phyloP scores from a whole-genome alignment of 1,284 basidiomycete genomes.

The Puccinia coronata region DNA sequence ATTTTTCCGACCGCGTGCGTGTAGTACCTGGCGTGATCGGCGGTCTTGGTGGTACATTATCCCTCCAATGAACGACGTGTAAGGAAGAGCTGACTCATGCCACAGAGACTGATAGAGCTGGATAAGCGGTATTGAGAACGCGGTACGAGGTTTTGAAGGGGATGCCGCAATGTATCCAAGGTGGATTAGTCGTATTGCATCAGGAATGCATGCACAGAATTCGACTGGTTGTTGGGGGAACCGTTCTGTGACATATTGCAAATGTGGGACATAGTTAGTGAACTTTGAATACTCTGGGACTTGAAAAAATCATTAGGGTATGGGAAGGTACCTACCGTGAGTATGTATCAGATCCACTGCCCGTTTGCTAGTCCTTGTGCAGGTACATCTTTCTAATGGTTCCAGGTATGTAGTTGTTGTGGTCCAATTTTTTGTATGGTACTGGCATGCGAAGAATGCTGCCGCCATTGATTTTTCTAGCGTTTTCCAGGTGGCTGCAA shows the following conservation, averaged over 20 bases:
- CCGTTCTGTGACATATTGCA: background rate
- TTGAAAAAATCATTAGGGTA: background rate
- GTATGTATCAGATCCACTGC: background rate
- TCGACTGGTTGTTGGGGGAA: background rate
- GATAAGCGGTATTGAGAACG: slow-evolving; percentile 11
- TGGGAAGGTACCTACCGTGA: background rate
- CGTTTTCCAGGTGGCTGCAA: background rate
- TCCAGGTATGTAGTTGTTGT: background rate
- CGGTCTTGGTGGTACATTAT: background rate
- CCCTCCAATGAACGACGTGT: background rate
- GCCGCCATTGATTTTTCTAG: background rate
- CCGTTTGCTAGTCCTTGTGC: background rate
- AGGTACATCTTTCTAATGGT: background rate
- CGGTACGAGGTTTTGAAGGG: background rate
- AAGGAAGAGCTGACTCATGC: background rate
- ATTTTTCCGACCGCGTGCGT: background rate
- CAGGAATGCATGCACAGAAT: slow-evolving; percentile 13
- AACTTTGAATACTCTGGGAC: background rate
- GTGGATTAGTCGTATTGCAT: slow-evolving; percentile 1
- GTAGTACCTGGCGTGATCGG: background rate
- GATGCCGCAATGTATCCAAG: slow-evolving; percentile 14
- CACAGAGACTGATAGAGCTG: slow-evolving; percentile 9
- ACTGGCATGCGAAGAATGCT: background rate
- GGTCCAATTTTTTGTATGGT: background rate
- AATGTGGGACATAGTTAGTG: too few relatives aligned